These are phyloP conservation scores for Didymella sp. DNA, from an alignment of 2,329 filamentous ascomycete genomes.

Conservation along the genomic window DNA sequence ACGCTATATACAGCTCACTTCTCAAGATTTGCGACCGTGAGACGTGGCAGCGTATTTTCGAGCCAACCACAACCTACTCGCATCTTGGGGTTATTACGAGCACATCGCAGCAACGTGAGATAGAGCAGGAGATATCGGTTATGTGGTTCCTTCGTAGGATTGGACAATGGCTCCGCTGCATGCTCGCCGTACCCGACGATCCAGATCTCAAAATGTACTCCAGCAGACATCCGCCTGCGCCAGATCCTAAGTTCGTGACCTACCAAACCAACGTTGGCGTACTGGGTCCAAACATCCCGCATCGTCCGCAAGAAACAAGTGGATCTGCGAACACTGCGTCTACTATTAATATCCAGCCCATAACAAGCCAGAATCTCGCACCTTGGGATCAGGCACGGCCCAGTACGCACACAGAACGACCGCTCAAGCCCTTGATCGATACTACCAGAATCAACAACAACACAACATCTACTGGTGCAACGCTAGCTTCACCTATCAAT, in stretches of 20 bases:
- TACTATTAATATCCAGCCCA: neutral
- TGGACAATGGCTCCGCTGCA: conserved; percentile 20
- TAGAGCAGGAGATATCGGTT: neutral
- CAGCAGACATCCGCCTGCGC: conserved; percentile 2
- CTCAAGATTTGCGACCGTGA: conserved; percentile 3
- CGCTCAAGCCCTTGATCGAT: neutral
- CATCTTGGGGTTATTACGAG: neutral
- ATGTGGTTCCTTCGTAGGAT: neutral
- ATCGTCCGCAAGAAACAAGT: neutral
- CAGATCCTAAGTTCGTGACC: neutral
- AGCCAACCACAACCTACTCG: neutral
- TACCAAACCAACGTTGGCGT: neutral
- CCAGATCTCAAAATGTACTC: conserved; percentile 21
- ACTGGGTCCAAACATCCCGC: neutral
- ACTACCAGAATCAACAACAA: neutral
- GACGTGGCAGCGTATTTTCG: conserved; percentile 12
- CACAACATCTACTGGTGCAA: neutral
- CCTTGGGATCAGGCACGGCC: neutral
- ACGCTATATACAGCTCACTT: conserved; percentile 12
- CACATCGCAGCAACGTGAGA: neutral
- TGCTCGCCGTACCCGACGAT: conserved; percentile 24
- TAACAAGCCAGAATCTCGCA: neutral
- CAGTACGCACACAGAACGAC: neutral
- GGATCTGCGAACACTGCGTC: neutral
- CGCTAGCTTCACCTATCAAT: neutral